Conservation (phyloP, 805 yeast species). For the Saccharomycopsis fodiens region DNA sequence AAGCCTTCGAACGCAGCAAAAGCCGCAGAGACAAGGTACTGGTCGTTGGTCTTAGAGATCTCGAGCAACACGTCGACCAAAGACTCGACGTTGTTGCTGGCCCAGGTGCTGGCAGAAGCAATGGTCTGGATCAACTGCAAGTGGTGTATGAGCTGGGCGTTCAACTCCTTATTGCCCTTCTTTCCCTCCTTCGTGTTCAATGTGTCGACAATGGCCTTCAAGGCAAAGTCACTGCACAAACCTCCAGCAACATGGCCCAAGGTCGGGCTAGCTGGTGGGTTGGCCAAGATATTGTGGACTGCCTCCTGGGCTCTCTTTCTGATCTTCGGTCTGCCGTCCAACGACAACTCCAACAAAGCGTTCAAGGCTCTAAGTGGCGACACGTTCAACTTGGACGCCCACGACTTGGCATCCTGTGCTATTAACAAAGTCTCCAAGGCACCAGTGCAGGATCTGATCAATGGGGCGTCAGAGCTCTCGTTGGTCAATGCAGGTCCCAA, state of each 20-base stretch:
- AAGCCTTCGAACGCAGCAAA: slow-evolving; percentile 79
- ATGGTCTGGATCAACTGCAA: slow-evolving; percentile 70
- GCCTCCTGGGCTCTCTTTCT: slow-evolving; percentile 94
- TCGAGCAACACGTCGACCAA: slow-evolving; percentile 72
- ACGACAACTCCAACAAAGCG: slow-evolving; percentile 68
- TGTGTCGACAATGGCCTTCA: slow-evolving; percentile 44
- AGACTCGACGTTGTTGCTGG: slow-evolving; percentile 54
- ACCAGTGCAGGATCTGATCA: slow-evolving; percentile 78
- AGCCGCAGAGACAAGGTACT: slow-evolving; percentile 72
- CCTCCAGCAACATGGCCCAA: slow-evolving; percentile 73
- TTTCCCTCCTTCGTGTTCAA: slow-evolving; percentile 31
- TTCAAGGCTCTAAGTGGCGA: slow-evolving; percentile 74
- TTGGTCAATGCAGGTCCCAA: slow-evolving; percentile 75
- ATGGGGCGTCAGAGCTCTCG: slow-evolving; percentile 67
- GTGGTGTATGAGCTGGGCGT: slow-evolving; percentile 55
- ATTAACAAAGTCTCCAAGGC: slow-evolving; percentile 70
- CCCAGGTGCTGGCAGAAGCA: slow-evolving; percentile 77
- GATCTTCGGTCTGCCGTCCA: slow-evolving; percentile 91
- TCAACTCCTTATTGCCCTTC: slow-evolving; percentile 24
- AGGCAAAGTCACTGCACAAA: slow-evolving; percentile 59
- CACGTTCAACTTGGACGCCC: slow-evolving; percentile 51
- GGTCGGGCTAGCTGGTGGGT: slow-evolving; percentile 69
- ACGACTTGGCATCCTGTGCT: slow-evolving; percentile 73
- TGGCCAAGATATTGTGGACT: slow-evolving; percentile 50
- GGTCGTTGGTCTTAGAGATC: slow-evolving; percentile 76